These are phyloP conservation scores for Myriosclerotinia scirpicola DNA, from an alignment of 2,329 filamentous ascomycete species.

Conservation along the genomic window DNA sequence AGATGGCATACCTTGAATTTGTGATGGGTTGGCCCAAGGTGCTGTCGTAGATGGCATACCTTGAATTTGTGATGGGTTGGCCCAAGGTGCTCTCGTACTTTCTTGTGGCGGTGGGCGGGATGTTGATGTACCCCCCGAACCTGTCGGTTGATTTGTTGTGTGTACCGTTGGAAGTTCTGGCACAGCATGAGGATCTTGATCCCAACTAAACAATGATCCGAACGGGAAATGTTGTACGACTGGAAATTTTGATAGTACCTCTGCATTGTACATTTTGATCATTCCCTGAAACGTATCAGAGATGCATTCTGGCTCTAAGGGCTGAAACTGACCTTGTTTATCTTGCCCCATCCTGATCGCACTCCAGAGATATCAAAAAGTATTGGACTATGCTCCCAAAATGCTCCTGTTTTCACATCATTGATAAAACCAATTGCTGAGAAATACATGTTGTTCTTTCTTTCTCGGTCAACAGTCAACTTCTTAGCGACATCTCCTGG, in stretches of 20 bases:
- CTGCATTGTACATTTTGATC: slow-evolving; percentile 99
- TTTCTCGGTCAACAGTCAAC: slow-evolving; percentile 63
- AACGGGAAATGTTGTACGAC: slow-evolving; percentile 97
- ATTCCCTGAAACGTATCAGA: slow-evolving; percentile 62
- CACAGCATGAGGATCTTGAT: slow-evolving; percentile 61
- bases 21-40: slow-evolving; percentile 24
- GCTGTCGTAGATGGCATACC: slow-evolving; percentile 16
- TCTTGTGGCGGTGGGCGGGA: slow-evolving; percentile 32
- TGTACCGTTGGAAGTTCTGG: slow-evolving; percentile 54
- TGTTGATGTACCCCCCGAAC: slow-evolving; percentile 27
- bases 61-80: slow-evolving; percentile 27
- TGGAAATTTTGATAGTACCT: slow-evolving; percentile 94
- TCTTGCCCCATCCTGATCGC: slow-evolving; percentile 93
- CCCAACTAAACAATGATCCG: slow-evolving; percentile 77
- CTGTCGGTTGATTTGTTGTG: slow-evolving; percentile 54
- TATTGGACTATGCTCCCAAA: slow-evolving; percentile 96
- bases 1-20: slow-evolving; percentile 26
- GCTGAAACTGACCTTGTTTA: slow-evolving; percentile 68
- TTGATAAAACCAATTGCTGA: slow-evolving; percentile 95
- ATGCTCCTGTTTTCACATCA: slow-evolving; percentile 93
- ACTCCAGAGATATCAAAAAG: slow-evolving; percentile 93
- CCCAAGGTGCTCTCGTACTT: slow-evolving; percentile 37
- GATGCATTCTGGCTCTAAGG: neutral
- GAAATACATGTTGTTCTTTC: slow-evolving; percentile 82
- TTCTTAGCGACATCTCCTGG: slow-evolving; percentile 67